Conservation (phyloP, 495 filamentous ascomycete species). For the Tuber umbilicatum region DNA sequence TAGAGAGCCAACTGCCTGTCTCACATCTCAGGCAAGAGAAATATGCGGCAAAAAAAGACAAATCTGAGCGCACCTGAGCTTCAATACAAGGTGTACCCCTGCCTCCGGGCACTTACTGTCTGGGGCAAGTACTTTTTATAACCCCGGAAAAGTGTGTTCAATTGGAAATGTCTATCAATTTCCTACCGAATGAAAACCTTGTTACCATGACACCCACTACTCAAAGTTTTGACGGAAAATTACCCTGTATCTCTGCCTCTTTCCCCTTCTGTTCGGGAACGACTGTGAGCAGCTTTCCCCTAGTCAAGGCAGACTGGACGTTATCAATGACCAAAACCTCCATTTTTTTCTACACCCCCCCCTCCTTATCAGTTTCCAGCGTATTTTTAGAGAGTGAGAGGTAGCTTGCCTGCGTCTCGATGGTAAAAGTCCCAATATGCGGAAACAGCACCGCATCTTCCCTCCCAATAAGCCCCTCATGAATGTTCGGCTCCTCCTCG, state of each 20-base stretch:
- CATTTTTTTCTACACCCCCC: slow-evolving; percentile 46
- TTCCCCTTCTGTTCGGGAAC: slow-evolving; percentile 58
- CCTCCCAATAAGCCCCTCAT: slow-evolving; percentile 56
- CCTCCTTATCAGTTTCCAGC: background rate
- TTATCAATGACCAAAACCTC: slow-evolving; percentile 61
- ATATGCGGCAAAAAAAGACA: too few relatives aligned
- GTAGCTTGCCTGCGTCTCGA: slow-evolving; percentile 49
- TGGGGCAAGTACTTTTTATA: background rate
- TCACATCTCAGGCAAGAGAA: background rate
- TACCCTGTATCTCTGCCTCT: slow-evolving; percentile 20
- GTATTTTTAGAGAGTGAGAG: slow-evolving; percentile 12
- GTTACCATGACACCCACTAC: background rate
- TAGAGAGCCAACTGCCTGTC: background rate
- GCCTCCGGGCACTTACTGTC: background rate
- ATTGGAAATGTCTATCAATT: background rate
- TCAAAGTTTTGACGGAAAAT: background rate
- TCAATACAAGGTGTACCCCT: background rate
- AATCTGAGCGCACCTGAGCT: background rate
- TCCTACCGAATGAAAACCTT: background rate
- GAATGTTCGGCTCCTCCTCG: slow-evolving; percentile 61
- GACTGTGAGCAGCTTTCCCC: slow-evolving; percentile 60
- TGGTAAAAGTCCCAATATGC: slow-evolving; percentile 64
- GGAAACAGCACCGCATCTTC: slow-evolving; percentile 58
- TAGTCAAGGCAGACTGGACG: slow-evolving; percentile 55
- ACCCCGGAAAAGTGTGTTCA: background rate